Base-by-base conservation (phyloP, 2,329 filamentous ascomycete species). In the Tolypocladium endophyticum region DNA sequence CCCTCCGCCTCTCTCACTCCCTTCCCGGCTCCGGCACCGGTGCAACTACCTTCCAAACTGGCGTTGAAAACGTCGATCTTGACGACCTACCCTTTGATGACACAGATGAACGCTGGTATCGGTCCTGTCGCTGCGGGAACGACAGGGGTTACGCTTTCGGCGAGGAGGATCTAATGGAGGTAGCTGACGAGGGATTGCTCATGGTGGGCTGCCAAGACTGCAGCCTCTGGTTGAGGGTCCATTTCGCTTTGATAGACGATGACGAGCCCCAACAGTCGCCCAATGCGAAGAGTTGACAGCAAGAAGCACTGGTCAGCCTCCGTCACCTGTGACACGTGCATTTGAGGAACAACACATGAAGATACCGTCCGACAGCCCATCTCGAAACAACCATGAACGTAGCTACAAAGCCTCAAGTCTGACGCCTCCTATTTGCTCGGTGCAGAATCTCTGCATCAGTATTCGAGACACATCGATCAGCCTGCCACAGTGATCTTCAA, bases 141-240 rank as follows among this genome's bases (percentile, higher is more conserved):
- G 74, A 77, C 38, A 76, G 79, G 45, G 85, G 85, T 1, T 88
- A 83, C 68, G 70, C 79, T 35, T 80, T 88, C 62, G 73, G 71
- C 20, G 85, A 88, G 71, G 71, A 70, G 11, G 84, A 88, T 68
- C 73, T 88, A 56, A 81, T 85, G 63, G 82, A 81, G 67, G 81
- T 79, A 45, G 78, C 76, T 54, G 81, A 83, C 57, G 76, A 81
- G 62, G 81, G 85, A 11, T 83, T 86, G 67, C 70, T 88, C 55
- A 77, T 87, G 69, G 84, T 88, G 47, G 85, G 83, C 14, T 88
- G 86, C 66, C 76, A 77, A 59, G 85, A 87, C 65, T 88, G 86
- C 64, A 88, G 85, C 67, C 73, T 88, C 54, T 88, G 84, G 84
- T 70, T 88, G 57, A 79, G 80, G 59, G 83, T 88, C 43, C 78